phyloP scores from a whole-genome alignment of 2,329 filamentous ascomycete species.

The Monosporascus sp. region DNA sequence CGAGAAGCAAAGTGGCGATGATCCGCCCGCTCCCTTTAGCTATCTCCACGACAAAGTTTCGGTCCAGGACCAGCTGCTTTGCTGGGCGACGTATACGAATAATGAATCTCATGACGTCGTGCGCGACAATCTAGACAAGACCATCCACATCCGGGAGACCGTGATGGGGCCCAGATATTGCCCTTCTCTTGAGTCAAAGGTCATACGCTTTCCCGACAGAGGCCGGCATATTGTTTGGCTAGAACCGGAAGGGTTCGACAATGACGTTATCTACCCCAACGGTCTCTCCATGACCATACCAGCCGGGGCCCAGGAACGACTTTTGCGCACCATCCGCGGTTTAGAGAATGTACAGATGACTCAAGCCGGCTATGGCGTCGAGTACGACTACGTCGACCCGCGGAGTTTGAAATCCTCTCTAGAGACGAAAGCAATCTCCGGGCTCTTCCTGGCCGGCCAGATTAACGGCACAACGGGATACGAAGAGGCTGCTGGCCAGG shows the following conservation, averaged over 20 bases:
- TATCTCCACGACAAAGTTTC: slow-evolving; percentile 76
- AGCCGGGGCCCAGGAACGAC: slow-evolving; percentile 74
- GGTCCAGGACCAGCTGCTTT: slow-evolving; percentile 77
- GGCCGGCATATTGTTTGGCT: slow-evolving; percentile 88
- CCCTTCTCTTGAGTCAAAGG: slow-evolving; percentile 89
- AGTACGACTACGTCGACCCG: slow-evolving; percentile 98
- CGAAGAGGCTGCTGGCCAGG: slow-evolving; percentile 93
- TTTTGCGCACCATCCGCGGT: slow-evolving; percentile 82
- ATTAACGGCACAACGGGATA: slow-evolving; percentile 99
- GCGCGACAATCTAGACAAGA: slow-evolving; percentile 86
- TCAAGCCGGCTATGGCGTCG: slow-evolving; percentile 92
- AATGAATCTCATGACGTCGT: slow-evolving; percentile 75
- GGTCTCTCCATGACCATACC: slow-evolving; percentile 97
- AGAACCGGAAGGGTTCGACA: slow-evolving; percentile 91
- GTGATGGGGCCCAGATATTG: slow-evolving; percentile 94
- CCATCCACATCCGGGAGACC: slow-evolving; percentile 91
- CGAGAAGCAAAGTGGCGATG: slow-evolving; percentile 72
- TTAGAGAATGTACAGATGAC: slow-evolving; percentile 88
- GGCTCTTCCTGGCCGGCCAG: slow-evolving; percentile 88
- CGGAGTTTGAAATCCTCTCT: slow-evolving; percentile 81
- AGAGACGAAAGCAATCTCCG: slow-evolving; percentile 86
- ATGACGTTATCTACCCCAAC: slow-evolving; percentile 88
- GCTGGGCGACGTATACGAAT: slow-evolving; percentile 85
- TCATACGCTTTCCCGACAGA: slow-evolving; percentile 81
- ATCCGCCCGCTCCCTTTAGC: slow-evolving; percentile 84